Conservation (phyloP, 164 flowering plant species). For the Vitis amurensis region DNA sequence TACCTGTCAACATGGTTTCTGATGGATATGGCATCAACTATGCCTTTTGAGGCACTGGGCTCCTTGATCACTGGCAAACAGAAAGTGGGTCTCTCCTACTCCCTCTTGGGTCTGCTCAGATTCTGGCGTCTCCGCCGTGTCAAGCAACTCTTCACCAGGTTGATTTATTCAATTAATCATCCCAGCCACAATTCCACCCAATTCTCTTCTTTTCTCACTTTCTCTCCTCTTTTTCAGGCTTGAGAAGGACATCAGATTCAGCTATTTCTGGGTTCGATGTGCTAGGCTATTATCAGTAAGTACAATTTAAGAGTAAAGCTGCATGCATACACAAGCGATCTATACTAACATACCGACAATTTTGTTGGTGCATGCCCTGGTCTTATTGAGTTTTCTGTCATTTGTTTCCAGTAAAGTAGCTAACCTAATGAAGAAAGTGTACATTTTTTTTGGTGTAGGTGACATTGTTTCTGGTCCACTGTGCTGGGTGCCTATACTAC, state of each 20-base stretch:
- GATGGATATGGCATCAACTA: constrained; percentile 90
- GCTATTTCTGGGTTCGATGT: constrained; percentile 85
- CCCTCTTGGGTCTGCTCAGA: constrained; percentile 66
- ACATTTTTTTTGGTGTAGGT: constrained; percentile 49
- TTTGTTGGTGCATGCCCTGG: too few species aligned
- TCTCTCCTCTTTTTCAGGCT: constrained; percentile 49
- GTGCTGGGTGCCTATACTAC: constrained; percentile 89
- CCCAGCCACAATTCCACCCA: too few species aligned
- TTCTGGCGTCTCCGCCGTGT: constrained; percentile 85
- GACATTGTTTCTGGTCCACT: constrained; percentile 73
- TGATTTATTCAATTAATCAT: neutral
- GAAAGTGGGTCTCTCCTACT: constrained; percentile 46
- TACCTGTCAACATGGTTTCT: constrained; percentile 86
- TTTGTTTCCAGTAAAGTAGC: neutral
- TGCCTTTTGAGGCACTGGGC: constrained; percentile 72
- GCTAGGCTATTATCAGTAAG: constrained; percentile 73
- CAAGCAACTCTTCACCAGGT: constrained; percentile 88
- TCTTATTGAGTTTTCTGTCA: too few species aligned
- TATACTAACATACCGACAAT: too few species aligned
- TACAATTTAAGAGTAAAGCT: constrained; percentile 1
- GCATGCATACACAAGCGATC: too few species aligned
- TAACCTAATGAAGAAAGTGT: neutral
- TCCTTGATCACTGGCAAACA: constrained; percentile 52
- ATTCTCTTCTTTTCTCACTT: neutral
- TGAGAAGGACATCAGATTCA: constrained; percentile 90